These are phyloP conservation scores for Colletotrichum sp. DNA, from an alignment of 2,329 filamentous ascomycete species.

Conservation along the genomic window DNA sequence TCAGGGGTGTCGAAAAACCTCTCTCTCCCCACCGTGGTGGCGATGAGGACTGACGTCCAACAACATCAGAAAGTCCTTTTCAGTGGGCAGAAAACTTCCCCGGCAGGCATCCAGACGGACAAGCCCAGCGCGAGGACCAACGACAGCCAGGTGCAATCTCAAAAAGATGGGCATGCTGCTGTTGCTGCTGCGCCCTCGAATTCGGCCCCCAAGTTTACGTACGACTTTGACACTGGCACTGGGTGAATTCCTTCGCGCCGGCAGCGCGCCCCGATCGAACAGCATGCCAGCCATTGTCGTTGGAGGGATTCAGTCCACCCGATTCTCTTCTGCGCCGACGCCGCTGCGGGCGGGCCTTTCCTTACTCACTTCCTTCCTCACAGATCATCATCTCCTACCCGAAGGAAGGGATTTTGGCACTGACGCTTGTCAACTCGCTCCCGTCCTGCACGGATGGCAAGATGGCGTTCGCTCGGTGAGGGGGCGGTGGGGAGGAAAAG, in stretches of 20 bases:
- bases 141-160: background rate
- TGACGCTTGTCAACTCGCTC: background rate
- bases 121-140: background rate
- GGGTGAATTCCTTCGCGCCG: background rate
- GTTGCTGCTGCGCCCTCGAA: background rate
- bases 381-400: background rate
- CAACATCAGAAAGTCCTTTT: background rate
- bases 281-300: background rate
- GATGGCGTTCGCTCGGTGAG: background rate
- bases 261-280: conserved; percentile 11
- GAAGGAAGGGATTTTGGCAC: background rate
- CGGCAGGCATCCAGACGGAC: background rate
- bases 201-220: background rate
- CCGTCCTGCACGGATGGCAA: background rate
- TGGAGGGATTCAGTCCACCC: background rate
- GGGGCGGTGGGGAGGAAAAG: background rate
- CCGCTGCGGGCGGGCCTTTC: background rate
- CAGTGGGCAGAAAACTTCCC: background rate
- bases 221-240: background rate
- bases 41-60: background rate
- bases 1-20: background rate
- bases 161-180: background rate
- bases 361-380: background rate
- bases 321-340: background rate
- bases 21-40: background rate